A percentile compares a stretch with the other conserved stretches of the same genome.
phyloP scores from a whole-genome alignment of 768 basidiomycete species.

The Tremella mesenterica region DNA sequence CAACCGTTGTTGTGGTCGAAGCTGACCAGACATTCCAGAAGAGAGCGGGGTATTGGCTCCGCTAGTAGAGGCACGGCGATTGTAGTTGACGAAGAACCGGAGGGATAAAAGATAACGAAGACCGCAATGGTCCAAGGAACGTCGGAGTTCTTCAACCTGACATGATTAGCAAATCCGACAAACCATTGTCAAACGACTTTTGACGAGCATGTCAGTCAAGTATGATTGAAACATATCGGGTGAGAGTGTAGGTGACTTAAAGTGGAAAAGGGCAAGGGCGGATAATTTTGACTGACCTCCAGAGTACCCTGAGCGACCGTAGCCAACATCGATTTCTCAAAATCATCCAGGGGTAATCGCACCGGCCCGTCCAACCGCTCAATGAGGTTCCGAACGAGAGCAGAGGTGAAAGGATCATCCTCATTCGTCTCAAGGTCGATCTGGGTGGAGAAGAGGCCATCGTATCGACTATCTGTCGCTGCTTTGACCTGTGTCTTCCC shows the following conservation, averaged over 20 bases:
- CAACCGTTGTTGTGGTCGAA: slow-evolving; percentile 13
- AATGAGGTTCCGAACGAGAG: slow-evolving; percentile 51
- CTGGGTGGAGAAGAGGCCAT: slow-evolving; percentile 22
- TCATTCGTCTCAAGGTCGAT: slow-evolving; percentile 5
- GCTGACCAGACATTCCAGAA: not conserved
- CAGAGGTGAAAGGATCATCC: slow-evolving; percentile 17
- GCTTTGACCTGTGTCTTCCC: slow-evolving; percentile 46
- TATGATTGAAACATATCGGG: not conserved
- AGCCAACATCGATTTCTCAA: slow-evolving; percentile 74
- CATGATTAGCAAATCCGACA: not conserved
- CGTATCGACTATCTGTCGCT: slow-evolving; percentile 13
- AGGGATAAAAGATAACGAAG: slow-evolving; percentile 87
- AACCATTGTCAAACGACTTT: not conserved
- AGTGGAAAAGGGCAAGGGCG: no score
- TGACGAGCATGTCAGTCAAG: not conserved
- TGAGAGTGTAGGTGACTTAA: no score
- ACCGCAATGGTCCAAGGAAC: slow-evolving; percentile 86
- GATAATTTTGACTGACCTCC: no score
- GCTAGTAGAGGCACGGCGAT: slow-evolving; percentile 53
- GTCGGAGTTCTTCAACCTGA: slow-evolving; percentile 79
- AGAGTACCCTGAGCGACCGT: slow-evolving; percentile 79
- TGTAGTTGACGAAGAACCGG: slow-evolving; percentile 80
- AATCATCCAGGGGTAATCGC: slow-evolving; percentile 62
- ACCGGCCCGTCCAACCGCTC: slow-evolving; percentile 57
- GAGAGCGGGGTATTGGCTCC: slow-evolving; percentile 17